phyloP scores from a whole-genome alignment of 805 yeast species.

The Candida sonorensis region DNA sequence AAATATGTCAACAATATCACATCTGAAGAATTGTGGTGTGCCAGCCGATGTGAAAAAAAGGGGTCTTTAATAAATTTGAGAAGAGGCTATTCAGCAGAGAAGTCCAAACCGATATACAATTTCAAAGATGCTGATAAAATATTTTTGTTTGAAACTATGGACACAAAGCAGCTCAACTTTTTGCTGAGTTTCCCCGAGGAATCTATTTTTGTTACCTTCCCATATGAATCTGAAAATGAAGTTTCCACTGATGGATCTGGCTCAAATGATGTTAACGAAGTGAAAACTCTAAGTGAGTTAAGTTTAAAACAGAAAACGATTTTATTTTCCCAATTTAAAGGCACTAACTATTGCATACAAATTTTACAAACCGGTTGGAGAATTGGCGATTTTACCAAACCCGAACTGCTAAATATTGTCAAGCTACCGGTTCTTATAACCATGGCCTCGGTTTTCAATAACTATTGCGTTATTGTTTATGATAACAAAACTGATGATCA shows the following conservation, averaged over 20 bases:
- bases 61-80: conserved; percentile 21
- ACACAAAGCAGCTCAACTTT: conserved; percentile 5
- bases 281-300: conserved; percentile 8
- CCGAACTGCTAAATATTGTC: conserved; percentile 2
- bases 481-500: conserved; percentile 5
- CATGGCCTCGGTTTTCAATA: conserved; percentile 8
- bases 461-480: conserved; percentile 12
- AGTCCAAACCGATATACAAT: conserved; percentile 7
- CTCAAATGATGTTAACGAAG: conserved; percentile 4
- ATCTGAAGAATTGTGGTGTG: conserved; percentile 25
- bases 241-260: no score
- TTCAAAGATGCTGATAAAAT: conserved; percentile 12
- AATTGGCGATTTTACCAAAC: conserved; percentile 11
- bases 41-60: conserved; percentile 19
- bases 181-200: conserved; percentile 9
- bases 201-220: conserved; percentile 9
- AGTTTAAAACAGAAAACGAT: conserved; percentile 9
- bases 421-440: conserved; percentile 11
- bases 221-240: background rate
- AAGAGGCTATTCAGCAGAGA: conserved; percentile 19
- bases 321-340: conserved; percentile 5
- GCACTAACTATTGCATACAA: conserved; percentile 11
- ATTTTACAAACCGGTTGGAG: conserved; percentile 17
- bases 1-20: conserved; percentile 14
- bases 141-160: conserved; percentile 6